Evolutionary conservation across 345 rosid species (phyloP), one percentile per base, ranked within the genome.

Genomic region (Acer yangbiense): DNA sequence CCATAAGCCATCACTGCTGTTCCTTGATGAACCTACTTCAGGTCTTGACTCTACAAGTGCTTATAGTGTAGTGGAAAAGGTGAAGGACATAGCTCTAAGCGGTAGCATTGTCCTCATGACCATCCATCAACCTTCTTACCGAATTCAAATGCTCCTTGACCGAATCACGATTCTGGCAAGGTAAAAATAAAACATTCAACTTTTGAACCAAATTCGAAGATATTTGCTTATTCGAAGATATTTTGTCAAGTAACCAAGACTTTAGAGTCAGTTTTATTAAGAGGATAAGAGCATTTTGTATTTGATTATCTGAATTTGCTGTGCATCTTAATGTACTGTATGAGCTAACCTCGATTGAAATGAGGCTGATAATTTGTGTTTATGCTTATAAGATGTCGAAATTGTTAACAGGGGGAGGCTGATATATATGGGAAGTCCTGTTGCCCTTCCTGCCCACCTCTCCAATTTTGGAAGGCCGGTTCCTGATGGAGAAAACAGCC

Each of bases 11-110:
- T 82, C 92, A 0, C 64, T 95, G 78, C 75, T 95, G 80, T 95
- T 95, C 73, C 97, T 95, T 0, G 97, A 95, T 41, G 98, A 95
- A 79, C 97, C 98, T 43, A 95, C 98, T 25, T 93, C 98, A 9
- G 98, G 98, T 58, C 88, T 93, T 48, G 98, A 95, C 82, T 95
- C 98, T 23, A 88, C 93, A 0, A 89, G 92, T 63, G 97, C 97
- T 41, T 89, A 84, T 77, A 90, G 93, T 79, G 98, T 95, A 21
- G 98, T 90, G 57, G 95, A 95, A 50, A 90, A 89, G 84, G 90
- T 95, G 23, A 93, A 95, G 83, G 91, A 82, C 69, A 95, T 95
- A 12, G 97, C 98, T 13, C 76, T 65, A 64, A 83, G 91, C 10
- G 98, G 95, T 3, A 93, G 97, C 80, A 85, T 93, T 0, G 92